phyloP scores from a whole-genome alignment of 2,329 filamentous ascomycete species.

The Penicillium sp. region DNA sequence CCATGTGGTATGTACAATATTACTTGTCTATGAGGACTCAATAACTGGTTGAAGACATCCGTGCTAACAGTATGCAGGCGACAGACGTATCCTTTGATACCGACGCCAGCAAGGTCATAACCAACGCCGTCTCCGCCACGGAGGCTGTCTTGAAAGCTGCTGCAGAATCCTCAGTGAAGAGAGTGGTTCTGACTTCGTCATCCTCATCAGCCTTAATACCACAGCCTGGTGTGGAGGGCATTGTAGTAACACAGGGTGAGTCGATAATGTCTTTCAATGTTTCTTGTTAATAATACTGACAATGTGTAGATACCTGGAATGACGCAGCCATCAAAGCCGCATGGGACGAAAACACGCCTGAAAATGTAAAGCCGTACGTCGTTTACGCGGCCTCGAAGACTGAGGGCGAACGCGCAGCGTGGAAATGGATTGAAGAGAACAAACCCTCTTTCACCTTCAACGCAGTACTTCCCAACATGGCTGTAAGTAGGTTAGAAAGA shows the following conservation, averaged over 20 bases:
- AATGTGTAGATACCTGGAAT: conserved; percentile 18
- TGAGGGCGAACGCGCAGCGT: conserved; percentile 44
- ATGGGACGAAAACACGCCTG: conserved; percentile 26
- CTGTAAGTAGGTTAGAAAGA: conserved; percentile 19
- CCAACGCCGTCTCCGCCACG: conserved; percentile 37
- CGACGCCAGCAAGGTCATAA: conserved; percentile 43
- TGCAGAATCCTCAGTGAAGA: conserved; percentile 15
- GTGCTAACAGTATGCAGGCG: background rate
- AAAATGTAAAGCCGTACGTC: conserved; percentile 23
- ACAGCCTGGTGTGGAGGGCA: conserved; percentile 7
- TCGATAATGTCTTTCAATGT: background rate
- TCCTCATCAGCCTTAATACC: conserved; percentile 1
- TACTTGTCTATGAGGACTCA: too few species aligned
- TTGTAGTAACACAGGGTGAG: conserved; percentile 9
- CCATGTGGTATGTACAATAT: conserved; percentile 8
- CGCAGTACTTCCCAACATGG: conserved; percentile 29
- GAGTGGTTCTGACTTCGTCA: conserved; percentile 15
- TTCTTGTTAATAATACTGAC: background rate
- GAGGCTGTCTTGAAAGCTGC: conserved; percentile 29
- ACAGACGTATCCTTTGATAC: conserved; percentile 32
- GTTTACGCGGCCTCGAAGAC: conserved; percentile 48
- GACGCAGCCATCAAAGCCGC: conserved; percentile 28
- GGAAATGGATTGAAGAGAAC: conserved; percentile 43
- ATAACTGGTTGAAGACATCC: background rate
- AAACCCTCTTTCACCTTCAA: conserved; percentile 43